Evolutionary conservation across 257 asterid genomes (phyloP).

Genomic region (Solanum gandarillasii): DNA sequence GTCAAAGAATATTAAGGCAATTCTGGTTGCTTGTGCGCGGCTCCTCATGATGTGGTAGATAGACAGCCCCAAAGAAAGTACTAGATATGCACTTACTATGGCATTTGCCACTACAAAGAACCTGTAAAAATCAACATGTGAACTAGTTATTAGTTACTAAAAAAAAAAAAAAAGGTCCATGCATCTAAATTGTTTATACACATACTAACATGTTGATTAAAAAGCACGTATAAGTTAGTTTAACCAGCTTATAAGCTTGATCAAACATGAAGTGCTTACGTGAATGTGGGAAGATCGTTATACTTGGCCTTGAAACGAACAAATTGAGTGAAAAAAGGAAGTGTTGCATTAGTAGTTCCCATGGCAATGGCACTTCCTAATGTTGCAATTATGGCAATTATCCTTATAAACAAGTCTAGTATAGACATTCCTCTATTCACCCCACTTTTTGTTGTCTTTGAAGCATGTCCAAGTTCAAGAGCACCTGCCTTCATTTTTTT

Average conservation of each 20-base stretch:
- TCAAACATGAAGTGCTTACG: slow-evolving; percentile 27
- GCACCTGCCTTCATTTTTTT: slow-evolving; percentile 10
- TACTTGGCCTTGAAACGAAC: slow-evolving; percentile 21
- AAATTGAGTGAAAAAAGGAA: slow-evolving; percentile 24
- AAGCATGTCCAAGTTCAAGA: slow-evolving; percentile 8
- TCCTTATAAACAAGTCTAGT: slow-evolving; percentile 22
- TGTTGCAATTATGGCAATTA: slow-evolving; percentile 14
- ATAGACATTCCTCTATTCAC: slow-evolving; percentile 19
- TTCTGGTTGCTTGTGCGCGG: slow-evolving; percentile 19
- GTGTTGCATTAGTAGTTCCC: slow-evolving; percentile 32
- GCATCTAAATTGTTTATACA: background rate
- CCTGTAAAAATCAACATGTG: slow-evolving; percentile 18
- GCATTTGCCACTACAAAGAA: slow-evolving; percentile 73
- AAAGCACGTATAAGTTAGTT: background rate
- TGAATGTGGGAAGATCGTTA: slow-evolving; percentile 47
- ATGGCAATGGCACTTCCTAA: slow-evolving; percentile 29
- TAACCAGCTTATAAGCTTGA: background rate
- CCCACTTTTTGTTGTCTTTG: background rate
- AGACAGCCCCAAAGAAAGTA: slow-evolving; percentile 58
- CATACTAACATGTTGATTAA: background rate
- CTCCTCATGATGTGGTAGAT: slow-evolving; percentile 45
- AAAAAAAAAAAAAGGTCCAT: background rate
- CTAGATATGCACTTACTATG: slow-evolving; percentile 48
- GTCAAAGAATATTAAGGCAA: slow-evolving; percentile 45
- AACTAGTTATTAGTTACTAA: background rate